Base-by-base conservation (phyloP, 768 basidiomycete genomes). In the Rhodocollybia butyracea region DNA sequence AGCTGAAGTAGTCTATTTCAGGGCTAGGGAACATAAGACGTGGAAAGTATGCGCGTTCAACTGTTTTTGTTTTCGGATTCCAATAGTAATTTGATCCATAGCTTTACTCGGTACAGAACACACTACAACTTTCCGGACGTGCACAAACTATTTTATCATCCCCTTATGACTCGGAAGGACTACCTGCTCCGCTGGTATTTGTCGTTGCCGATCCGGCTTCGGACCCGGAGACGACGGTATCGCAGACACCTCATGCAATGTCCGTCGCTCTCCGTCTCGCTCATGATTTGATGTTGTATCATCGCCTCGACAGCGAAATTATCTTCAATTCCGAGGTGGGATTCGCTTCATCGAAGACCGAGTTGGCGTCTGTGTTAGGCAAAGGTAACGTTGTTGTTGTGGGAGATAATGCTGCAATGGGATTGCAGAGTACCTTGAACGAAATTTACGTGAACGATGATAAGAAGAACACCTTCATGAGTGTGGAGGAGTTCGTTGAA, bases 241-340 rank as follows among this genome's bases (percentile, higher is more conserved):
- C 34, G 24, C 31, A 22, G 11, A 36, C 21, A 7, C 13, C 48
- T 5, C 48, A 38, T n/a, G 15, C 34, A 17, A 63, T 80, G 8
- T 81, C 80, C 0, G 67, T 84, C 2, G 91, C 89, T 2, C 65
- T 78, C 11, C 77, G 92, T 12, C 70, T 94, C 22, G 83, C 86
- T 2, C 83, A 91, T 63, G 80, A 83, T 57, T 70, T 94, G 17
- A 70, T 81, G 30, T 62, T 82, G 0, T 91, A 87, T 68, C 87
- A 91, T 63, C 77, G 81, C 56, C 66, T 94, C 21, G 91, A 93
- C 58, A 66, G 81, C 0, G 78, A 83, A 46, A 83, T 95, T 41
- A 60, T 84, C 47, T 59, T 65, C 31, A 78, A 77, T 59, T 54
- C 65, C 3, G 76, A 78, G 58, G 48, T 50, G 7, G 77, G 73